phyloP scores from a whole-genome alignment of 495 filamentous ascomycete species.

The Trichocladium uniseriatum region DNA sequence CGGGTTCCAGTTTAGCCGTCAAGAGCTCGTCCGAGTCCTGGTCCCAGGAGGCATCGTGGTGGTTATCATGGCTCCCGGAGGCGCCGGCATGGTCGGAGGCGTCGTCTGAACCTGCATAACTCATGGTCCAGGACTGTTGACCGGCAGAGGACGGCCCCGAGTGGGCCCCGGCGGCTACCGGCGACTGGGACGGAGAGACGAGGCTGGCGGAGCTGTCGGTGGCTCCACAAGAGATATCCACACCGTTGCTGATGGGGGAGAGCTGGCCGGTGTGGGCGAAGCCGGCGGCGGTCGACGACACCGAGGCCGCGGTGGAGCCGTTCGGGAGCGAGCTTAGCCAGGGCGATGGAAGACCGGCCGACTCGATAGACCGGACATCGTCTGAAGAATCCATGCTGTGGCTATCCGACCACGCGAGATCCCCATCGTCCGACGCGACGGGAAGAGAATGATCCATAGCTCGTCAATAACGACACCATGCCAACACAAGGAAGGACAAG shows the following conservation, averaged over 20 bases:
- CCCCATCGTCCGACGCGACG: constrained; percentile 33
- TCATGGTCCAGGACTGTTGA: constrained; percentile 27
- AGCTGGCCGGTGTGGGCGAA: constrained; percentile 36
- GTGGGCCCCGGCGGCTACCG: constrained; percentile 25
- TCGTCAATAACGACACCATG: constrained; percentile 35
- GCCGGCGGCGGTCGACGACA: constrained; percentile 17
- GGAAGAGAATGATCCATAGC: constrained; percentile 36
- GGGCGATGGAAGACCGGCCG: constrained; percentile 28
- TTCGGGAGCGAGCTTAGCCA: constrained; percentile 29
- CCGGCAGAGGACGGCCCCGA: constrained; percentile 27
- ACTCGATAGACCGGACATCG: constrained; percentile 29
- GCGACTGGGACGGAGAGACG: constrained; percentile 26
- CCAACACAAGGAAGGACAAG: constrained; percentile 17
- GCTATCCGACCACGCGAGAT: constrained; percentile 35
- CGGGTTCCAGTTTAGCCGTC: constrained; percentile 37
- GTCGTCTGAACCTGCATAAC: constrained; percentile 25
- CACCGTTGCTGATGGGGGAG: constrained; percentile 42
- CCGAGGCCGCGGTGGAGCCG: constrained; percentile 13
- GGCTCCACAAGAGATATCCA: constrained; percentile 28
- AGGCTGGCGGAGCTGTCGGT: constrained; percentile 14
- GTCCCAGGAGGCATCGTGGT: constrained; percentile 33
- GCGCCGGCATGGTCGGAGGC: constrained; percentile 1
- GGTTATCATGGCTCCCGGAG: constrained; percentile 6
- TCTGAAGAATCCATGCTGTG: constrained; percentile 38
- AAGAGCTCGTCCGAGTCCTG: constrained; percentile 27